Conservation (phyloP, 2,329 filamentous ascomycete genomes). For the Cryoendolithus antarcticus region DNA sequence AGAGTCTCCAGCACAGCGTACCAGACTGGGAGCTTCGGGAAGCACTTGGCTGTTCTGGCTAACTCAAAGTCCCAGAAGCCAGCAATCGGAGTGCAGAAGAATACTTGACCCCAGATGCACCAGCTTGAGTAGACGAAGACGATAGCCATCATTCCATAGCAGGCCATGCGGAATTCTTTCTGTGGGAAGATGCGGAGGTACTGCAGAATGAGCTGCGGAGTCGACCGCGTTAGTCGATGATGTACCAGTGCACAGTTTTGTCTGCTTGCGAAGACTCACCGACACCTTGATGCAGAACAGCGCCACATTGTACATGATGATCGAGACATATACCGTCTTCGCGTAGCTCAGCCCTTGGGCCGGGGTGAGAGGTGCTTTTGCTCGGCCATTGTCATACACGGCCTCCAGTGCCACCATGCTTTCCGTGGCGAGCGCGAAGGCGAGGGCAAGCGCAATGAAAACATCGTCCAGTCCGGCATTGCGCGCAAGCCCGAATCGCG, state of each 20-base stretch:
- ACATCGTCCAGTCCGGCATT: constrained; percentile 15
- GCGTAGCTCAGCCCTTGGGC: constrained; percentile 10
- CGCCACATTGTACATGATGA: constrained; percentile 16
- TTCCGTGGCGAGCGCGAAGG: not conserved
- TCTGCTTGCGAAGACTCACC: constrained; percentile 2
- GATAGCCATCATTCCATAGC: constrained; percentile 18
- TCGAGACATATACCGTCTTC: constrained; percentile 14
- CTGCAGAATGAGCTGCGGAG: constrained; percentile 16
- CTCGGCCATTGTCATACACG: constrained; percentile 18
- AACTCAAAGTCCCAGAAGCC: constrained; percentile 28
- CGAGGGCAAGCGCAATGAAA: constrained; percentile 8
- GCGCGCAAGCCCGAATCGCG: constrained; percentile 12
- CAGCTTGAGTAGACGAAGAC: constrained; percentile 22
- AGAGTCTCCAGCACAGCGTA: constrained; percentile 10
- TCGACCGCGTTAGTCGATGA: too few species aligned
- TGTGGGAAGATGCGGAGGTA: constrained; percentile 24
- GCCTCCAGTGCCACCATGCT: constrained; percentile 6
- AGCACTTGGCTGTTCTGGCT: constrained; percentile 6
- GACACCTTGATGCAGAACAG: constrained; percentile 22
- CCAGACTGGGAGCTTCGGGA: constrained; percentile 27
- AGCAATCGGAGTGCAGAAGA: constrained; percentile 30
- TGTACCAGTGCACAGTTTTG: too few species aligned
- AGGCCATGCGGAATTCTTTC: constrained; percentile 14
- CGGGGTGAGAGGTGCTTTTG: constrained; percentile 7
- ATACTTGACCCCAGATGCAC: constrained; percentile 24